Conservation (phyloP, 805 yeast genomes). For the Starmerella asiatica region DNA sequence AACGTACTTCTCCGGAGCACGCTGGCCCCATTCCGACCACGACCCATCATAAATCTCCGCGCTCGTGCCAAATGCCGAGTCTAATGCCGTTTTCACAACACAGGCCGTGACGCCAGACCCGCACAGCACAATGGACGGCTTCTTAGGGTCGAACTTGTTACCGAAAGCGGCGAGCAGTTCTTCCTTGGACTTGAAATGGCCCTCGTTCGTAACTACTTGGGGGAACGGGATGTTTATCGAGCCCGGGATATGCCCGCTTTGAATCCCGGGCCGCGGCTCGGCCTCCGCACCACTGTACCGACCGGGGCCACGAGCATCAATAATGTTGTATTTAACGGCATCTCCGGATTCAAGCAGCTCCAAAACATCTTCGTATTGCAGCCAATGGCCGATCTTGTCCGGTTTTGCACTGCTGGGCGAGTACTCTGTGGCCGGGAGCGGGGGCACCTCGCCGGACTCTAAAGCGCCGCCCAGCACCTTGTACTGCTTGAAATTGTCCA, state of each 20-base stretch:
- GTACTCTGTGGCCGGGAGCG: slow-evolving; percentile 14
- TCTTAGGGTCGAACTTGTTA: slow-evolving; percentile 29
- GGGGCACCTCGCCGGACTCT: slow-evolving; percentile 27
- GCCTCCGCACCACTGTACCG: slow-evolving; percentile 70
- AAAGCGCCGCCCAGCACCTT: slow-evolving; percentile 34
- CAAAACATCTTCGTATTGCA: slow-evolving; percentile 49
- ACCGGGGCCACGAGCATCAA: slow-evolving; percentile 70
- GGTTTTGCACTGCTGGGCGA: slow-evolving; percentile 23
- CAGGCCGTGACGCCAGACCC: slow-evolving; percentile 97
- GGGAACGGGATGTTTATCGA: slow-evolving; percentile 64
- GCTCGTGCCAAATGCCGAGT: slow-evolving; percentile 33
- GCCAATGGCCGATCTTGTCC: slow-evolving; percentile 19
- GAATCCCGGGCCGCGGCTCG: slow-evolving; percentile 78
- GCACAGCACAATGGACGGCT: slow-evolving; percentile 76
- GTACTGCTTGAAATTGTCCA: slow-evolving; percentile 56
- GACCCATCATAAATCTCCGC: slow-evolving; percentile 59
- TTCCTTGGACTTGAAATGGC: slow-evolving; percentile 35
- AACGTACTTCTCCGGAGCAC: slow-evolving; percentile 43
- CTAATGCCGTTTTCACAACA: slow-evolving; percentile 63
- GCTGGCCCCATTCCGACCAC: slow-evolving; percentile 63
- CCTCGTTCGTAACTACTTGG: slow-evolving; percentile 39
- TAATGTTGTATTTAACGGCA: slow-evolving; percentile 34
- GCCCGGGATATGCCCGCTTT: slow-evolving; percentile 84
- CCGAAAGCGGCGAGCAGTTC: slow-evolving; percentile 38
- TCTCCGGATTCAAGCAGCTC: slow-evolving; percentile 39